Evolutionary conservation across 176 grass and related monocot species (phyloP).

Genomic region (Bothriochloa decipiens): DNA sequence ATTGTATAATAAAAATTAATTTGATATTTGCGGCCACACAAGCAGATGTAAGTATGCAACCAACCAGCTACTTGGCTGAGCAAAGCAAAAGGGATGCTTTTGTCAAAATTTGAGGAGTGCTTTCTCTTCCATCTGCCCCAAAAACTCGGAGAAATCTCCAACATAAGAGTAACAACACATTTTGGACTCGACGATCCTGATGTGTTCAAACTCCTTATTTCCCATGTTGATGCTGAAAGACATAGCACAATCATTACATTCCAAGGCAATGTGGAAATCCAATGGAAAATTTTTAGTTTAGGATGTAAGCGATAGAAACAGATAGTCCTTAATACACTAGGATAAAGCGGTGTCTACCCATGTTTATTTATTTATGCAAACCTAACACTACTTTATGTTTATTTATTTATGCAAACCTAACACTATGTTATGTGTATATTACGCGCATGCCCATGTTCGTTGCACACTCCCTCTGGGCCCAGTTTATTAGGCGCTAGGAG

Average conservation of each 20-base stretch:
- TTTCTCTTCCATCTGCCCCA: constrained; percentile 87
- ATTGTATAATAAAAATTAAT: constrained; percentile 34
- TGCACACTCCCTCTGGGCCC: not conserved
- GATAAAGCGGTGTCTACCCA: constrained; percentile 6
- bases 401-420: constrained; percentile 31
- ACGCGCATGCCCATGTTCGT: not conserved
- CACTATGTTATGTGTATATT: not conserved
- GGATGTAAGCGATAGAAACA: not conserved
- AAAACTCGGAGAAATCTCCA: constrained; percentile 66
- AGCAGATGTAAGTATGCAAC: constrained; percentile 13
- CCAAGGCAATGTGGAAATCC: constrained; percentile 2
- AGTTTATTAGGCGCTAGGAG: not conserved
- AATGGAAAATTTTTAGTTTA: constrained; percentile 2
- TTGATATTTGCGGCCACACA: constrained; percentile 19
- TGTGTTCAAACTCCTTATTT: constrained; percentile 71
- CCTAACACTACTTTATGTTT: not conserved
- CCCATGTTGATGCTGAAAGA: constrained; percentile 91
- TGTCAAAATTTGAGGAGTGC: constrained; percentile 69
- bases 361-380: no score
- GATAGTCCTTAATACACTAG: constrained; percentile 20
- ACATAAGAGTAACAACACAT: constrained; percentile 80
- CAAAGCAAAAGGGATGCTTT: constrained; percentile 79
- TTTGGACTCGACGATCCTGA: constrained; percentile 57
- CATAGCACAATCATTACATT: constrained; percentile 18
- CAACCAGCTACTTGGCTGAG: constrained; percentile 97